These are phyloP conservation scores for Penicillium turbatum DNA, from an alignment of 495 filamentous ascomycete species.

Conservation along the genomic window DNA sequence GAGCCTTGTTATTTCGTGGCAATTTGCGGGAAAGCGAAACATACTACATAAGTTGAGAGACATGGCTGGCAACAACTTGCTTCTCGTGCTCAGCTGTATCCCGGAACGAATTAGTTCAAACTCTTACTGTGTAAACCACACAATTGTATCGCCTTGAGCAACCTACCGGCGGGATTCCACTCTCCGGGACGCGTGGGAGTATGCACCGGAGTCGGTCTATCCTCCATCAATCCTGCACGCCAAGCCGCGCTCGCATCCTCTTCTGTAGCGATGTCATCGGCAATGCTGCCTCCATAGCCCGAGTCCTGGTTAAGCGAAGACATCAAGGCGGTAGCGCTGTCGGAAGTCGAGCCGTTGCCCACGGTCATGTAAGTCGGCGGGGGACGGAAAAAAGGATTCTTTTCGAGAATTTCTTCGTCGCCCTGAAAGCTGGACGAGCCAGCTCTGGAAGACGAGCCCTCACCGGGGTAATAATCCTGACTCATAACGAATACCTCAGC, in stretches of 20 bases:
- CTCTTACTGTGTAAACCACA: background rate
- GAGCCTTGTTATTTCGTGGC: slow-evolving; percentile 9
- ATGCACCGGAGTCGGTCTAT: slow-evolving; percentile 59
- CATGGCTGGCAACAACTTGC: slow-evolving; percentile 61
- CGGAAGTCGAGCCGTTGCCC: slow-evolving; percentile 73
- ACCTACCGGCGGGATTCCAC: slow-evolving; percentile 42
- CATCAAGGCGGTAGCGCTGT: slow-evolving; percentile 65
- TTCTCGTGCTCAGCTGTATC: slow-evolving; percentile 54
- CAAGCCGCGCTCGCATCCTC: slow-evolving; percentile 43
- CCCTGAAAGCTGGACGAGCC: slow-evolving; percentile 35
- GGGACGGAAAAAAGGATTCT: slow-evolving; percentile 32
- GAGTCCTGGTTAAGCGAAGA: slow-evolving; percentile 76
- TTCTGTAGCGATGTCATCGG: slow-evolving; percentile 46
- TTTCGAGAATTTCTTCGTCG: slow-evolving; percentile 25
- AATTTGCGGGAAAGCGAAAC: slow-evolving; percentile 12
- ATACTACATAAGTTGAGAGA: slow-evolving; percentile 67
- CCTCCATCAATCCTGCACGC: slow-evolving; percentile 60
- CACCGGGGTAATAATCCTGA: slow-evolving; percentile 60
- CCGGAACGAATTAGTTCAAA: background rate
- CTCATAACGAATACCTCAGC: slow-evolving; percentile 53
- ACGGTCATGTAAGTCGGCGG: slow-evolving; percentile 80
- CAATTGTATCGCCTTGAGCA: background rate
- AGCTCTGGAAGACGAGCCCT: slow-evolving; percentile 38
- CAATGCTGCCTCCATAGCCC: slow-evolving; percentile 79
- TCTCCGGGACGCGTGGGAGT: slow-evolving; percentile 50